Percentiles rank a stretch among this genome's conserved stretches.
phyloP scores from a whole-genome alignment of 2,329 filamentous ascomycete genomes.

The Rhynchosporium graminicola region DNA sequence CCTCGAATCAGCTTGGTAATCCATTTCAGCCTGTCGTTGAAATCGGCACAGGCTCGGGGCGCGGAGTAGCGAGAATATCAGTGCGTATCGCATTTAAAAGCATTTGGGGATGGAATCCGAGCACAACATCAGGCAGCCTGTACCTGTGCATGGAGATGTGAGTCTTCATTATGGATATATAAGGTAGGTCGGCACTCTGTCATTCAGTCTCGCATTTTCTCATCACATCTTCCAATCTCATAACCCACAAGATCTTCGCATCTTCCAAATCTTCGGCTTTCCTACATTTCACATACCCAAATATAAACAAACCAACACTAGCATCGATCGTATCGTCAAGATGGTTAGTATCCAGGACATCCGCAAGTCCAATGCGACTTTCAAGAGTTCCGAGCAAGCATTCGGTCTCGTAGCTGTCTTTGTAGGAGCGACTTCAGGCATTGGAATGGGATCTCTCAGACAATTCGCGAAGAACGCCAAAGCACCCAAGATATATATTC shows the following conservation, averaged over 20 bases:
- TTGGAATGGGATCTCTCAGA: constrained; percentile 52
- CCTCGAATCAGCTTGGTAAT: constrained; percentile 6
- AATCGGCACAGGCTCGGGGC: constrained; percentile 5
- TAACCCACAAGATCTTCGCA: background rate
- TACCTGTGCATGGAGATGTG: background rate
- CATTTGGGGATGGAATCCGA: constrained; percentile 15
- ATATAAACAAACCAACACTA: background rate
- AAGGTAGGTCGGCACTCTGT: constrained; percentile 12
- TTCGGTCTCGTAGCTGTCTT: constrained; percentile 51
- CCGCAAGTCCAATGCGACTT: constrained; percentile 44
- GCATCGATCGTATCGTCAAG: constrained; percentile 7
- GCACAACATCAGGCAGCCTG: constrained; percentile 9
- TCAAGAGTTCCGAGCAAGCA: constrained; percentile 38
- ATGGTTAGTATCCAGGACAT: constrained; percentile 42
- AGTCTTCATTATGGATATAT: constrained; percentile 2
- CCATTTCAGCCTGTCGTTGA: background rate
- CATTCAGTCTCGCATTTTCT: background rate
- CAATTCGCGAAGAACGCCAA: constrained; percentile 46
- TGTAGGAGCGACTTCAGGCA: constrained; percentile 56
- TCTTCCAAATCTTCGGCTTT: background rate
- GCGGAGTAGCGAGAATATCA: constrained; percentile 14
- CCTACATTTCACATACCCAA: background rate
- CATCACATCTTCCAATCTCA: constrained; percentile 3
- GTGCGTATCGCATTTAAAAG: constrained; percentile 3
- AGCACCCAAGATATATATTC: constrained; percentile 51